Base-by-base conservation (phyloP, 208 protist species). In the Porcisia deanei region DNA sequence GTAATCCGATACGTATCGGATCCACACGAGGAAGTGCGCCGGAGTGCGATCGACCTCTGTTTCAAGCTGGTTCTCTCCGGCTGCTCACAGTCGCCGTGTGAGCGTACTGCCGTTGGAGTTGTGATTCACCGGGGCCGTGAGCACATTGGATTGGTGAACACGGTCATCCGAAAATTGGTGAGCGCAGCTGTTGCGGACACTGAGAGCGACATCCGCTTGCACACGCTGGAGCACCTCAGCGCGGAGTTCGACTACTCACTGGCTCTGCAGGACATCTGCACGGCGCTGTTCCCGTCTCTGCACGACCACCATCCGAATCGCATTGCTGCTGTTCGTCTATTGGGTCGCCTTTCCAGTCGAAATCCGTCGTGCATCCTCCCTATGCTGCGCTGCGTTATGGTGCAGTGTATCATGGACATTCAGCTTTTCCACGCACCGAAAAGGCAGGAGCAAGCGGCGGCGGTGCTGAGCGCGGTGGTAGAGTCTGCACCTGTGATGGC, bases 221-320 rank as follows among this genome's bases (percentile, higher is more conserved):
- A 94, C 83, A 96, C 90, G 18, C 76, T 97, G 8, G 86, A 94
- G 69, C 86, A 77, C 52, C 89, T 97, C 68, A 94, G 88, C 9
- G 67, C 75, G 20, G 86, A 86, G 72, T 96, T 87, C 72, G 92
- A 97, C 79, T 75, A 84, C 60, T 92, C 89, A 34, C 83, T 97
- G 49, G 86, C 94, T n/a, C 71, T 92, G 57, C 90, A 95, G 74
- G 88, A 92, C 43, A 83, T 95, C 63, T 88, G 85, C 53, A 86
- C 83, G 4, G 81, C 86, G 25, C 83, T 96, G 10, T 92, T 93
- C 72, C 91, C 91, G 20, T 92, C 92, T 25, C 81, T 97, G 47
- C 83, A 96, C 77, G 92, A 97, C 83, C 93, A 96, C 73, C 88
- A 94, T 68, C 89, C 94, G 73, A 96, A 97, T 61, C 85, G 89